These are phyloP conservation scores for Gossypium schwendimanii DNA, from an alignment of 441 rosid species.

Conservation along the genomic window DNA sequence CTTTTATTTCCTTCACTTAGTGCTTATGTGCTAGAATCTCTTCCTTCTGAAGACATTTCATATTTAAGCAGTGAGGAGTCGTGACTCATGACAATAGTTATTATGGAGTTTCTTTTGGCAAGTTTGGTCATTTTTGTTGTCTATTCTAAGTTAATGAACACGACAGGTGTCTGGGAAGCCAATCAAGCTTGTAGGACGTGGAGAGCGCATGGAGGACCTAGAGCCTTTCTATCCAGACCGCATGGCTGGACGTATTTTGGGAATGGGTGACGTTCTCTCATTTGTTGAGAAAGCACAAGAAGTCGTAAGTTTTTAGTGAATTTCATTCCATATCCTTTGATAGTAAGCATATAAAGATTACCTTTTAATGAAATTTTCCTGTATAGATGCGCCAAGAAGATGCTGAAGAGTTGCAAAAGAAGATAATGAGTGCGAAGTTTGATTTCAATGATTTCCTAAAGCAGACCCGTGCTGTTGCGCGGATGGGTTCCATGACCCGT, in stretches of 20 bases:
- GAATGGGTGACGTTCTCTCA: conserved; percentile 98
- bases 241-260: conserved; percentile 94
- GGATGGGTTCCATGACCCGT: conserved; percentile 92
- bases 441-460: conserved; percentile 95
- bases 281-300: conserved; percentile 97
- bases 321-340: conserved; percentile 1
- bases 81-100: not conserved
- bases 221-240: conserved; percentile 97
- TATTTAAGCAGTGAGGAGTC: conserved; percentile 6
- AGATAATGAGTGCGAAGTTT: conserved; percentile 94
- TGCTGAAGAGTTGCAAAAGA: conserved; percentile 94
- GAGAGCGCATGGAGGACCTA: conserved; percentile 96
- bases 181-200: conserved; percentile 93
- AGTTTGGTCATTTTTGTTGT: not conserved
- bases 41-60: not conserved
- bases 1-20: conserved; percentile 6
- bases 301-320: conserved; percentile 55
- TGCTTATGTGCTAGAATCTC: not conserved
- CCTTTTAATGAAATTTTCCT: conserved; percentile 14
- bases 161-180: conserved; percentile 91
- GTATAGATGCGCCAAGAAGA: conserved; percentile 90
- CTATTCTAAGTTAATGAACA: conserved; percentile 3
- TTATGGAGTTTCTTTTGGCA: conserved; percentile 10
- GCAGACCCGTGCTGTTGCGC: conserved; percentile 95
- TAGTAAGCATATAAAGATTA: not conserved